Conservation (phyloP, 75 land plant species). For the Selaginella moellendorffii region DNA sequence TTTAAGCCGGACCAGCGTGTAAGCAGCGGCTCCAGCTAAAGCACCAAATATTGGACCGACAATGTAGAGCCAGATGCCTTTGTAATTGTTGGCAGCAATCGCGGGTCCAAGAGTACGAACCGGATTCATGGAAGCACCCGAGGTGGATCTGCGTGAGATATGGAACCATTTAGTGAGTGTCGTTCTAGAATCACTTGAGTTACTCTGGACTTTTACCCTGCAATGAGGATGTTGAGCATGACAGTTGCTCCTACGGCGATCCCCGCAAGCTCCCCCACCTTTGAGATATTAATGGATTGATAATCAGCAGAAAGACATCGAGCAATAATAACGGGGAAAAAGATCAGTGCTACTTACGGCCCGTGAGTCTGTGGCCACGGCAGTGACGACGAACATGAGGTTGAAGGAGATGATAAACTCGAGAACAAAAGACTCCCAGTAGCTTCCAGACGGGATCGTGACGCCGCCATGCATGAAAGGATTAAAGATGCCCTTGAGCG, state of each 20-base stretch:
- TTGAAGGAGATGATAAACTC: slow-evolving; percentile 79
- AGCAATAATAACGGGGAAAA: too few relatives aligned
- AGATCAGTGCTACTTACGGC: slow-evolving; percentile 53
- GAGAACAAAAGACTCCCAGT: slow-evolving; percentile 43
- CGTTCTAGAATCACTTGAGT: too few relatives aligned
- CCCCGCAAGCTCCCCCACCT: slow-evolving; percentile 86
- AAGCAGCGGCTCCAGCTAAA: background rate
- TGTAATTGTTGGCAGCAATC: slow-evolving; percentile 2
- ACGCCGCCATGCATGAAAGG: slow-evolving; percentile 58
- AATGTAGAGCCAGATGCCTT: slow-evolving; percentile 3
- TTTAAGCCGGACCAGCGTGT: slow-evolving; percentile 16
- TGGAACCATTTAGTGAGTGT: background rate
- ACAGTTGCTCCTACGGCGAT: slow-evolving; percentile 91
- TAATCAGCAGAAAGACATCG: too few relatives aligned
- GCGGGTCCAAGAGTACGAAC: slow-evolving; percentile 4
- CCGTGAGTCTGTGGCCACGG: slow-evolving; percentile 77
- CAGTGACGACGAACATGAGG: slow-evolving; percentile 90
- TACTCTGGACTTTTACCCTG: slow-evolving; percentile 52
- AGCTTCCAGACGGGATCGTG: slow-evolving; percentile 45
- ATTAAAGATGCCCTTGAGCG: slow-evolving; percentile 43
- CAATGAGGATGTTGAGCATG: slow-evolving; percentile 62
- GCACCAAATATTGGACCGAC: background rate
- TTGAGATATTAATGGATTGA: too few relatives aligned
- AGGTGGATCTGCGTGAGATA: background rate
- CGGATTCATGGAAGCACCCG: slow-evolving; percentile 6